These are phyloP conservation scores for Paraphoma sp. DNA, from an alignment of 2,329 filamentous ascomycete genomes.

Conservation along the genomic window DNA sequence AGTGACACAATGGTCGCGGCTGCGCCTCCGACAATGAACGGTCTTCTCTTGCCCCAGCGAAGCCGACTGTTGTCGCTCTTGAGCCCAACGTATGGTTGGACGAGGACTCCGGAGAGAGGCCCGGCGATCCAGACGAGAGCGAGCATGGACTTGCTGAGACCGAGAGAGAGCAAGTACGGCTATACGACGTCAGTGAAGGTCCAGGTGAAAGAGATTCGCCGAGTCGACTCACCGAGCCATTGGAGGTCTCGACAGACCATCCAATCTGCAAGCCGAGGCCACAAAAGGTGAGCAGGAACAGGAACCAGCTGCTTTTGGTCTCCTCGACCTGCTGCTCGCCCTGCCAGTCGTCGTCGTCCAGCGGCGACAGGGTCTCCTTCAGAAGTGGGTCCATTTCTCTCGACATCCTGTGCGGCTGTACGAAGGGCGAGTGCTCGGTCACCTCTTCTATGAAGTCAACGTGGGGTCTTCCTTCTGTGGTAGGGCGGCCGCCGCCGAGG, in stretches of 20 bases:
- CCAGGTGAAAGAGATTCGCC: neutral
- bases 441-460: conserved; percentile 44
- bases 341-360: conserved; percentile 50
- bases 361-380: conserved; percentile 43
- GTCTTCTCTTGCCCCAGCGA: conserved; percentile 58
- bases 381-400: conserved; percentile 40
- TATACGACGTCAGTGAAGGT: conserved; percentile 18
- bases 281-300: conserved; percentile 83
- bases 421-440: conserved; percentile 45
- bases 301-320: conserved; percentile 83
- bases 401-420: conserved; percentile 33
- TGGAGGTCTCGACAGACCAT: conserved; percentile 94
- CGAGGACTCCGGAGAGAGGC: conserved; percentile 59
- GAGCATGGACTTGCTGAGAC: conserved; percentile 59
- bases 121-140: conserved; percentile 64
- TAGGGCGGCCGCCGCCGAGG: conserved; percentile 22
- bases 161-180: conserved; percentile 61
- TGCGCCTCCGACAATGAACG: conserved; percentile 60
- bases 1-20: conserved; percentile 58
- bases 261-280: conserved; percentile 90
- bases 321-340: conserved; percentile 60
- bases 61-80: conserved; percentile 59
- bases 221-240: conserved; percentile 71
- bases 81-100: conserved; percentile 62
- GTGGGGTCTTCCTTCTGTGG: conserved; percentile 20